phyloP scores from a whole-genome alignment of 129 eudicot species.

The Pulicaria dysenterica region DNA sequence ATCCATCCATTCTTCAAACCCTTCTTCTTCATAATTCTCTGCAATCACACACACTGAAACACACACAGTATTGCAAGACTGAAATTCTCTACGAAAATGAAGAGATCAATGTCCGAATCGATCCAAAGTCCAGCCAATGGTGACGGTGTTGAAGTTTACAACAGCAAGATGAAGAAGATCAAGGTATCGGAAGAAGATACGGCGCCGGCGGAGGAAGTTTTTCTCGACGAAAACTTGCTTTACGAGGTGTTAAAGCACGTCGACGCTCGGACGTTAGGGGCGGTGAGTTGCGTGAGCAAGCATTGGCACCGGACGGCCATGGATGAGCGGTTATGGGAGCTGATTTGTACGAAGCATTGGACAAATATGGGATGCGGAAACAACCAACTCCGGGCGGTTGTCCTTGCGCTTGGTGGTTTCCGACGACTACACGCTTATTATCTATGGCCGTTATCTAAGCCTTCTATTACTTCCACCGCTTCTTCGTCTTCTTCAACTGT shows the following conservation, averaged over 20 bases:
- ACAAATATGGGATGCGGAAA: slow-evolving; percentile 43
- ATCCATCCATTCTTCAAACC: slow-evolving; percentile 3
- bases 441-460: slow-evolving; percentile 53
- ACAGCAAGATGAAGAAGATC: slow-evolving; percentile 15
- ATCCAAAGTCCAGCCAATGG: neutral
- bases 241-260: slow-evolving; percentile 72
- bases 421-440: slow-evolving; percentile 52
- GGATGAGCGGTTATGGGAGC: slow-evolving; percentile 88
- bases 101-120: slow-evolving; percentile 7
- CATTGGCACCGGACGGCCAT: slow-evolving; percentile 63
- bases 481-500: slow-evolving; percentile 15
- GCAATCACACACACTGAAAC: neutral
- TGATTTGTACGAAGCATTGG: slow-evolving; percentile 65
- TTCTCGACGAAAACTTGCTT: slow-evolving; percentile 63
- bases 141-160: neutral
- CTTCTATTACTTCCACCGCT: neutral
- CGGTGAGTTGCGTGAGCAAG: slow-evolving; percentile 63
- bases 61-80: no score
- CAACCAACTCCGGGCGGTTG: slow-evolving; percentile 68
- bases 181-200: slow-evolving; percentile 16
- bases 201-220: slow-evolving; percentile 27
- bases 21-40: slow-evolving; percentile 13
- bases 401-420: slow-evolving; percentile 72
- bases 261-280: slow-evolving; percentile 62
- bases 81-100: slow-evolving; percentile 16